Base-by-base conservation (phyloP, 2,329 filamentous ascomycete species). In the Arthrobotrys megalospora region DNA sequence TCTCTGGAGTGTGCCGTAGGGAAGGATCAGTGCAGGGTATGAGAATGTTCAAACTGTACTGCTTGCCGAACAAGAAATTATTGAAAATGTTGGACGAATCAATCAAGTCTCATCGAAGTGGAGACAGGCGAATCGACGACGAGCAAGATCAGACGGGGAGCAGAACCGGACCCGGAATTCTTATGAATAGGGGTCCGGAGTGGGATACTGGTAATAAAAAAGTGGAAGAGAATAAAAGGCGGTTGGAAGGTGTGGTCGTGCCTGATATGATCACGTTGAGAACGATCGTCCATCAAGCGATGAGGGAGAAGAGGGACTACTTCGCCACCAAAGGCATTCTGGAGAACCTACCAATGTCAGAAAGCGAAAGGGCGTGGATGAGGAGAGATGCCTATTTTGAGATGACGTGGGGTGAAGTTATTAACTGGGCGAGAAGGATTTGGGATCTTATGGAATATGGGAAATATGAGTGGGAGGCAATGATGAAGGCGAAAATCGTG, bases 21-120 rank as follows among this genome's bases (percentile, higher is more conserved):
- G 75, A 78, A 50, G 75, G 75, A 8, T 78, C 75, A 0, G 62
- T 78, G 28, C 60, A 72, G 53, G 75, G 75, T 2, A 78, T 78
- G 75, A 53, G 75, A 19, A 78, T 78, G 75, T 78, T 72, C 43
- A 71, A 78, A 24, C 21, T 72, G n/a, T 78, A 78, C 38, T 78
- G 75, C 53, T 38, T 78, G 21, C 62, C 75, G 14, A 43, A 71
- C 14, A 67, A 53, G 16, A n/a, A 63, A 32, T 36, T 78, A 14
- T 32, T 72, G 1, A 72, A 64, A 19, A 41, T 63, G 43, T 7
- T 68, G 36, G 67, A 78, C 32, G 45, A 72, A 21, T 78, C 75
- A 7, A 43, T 67, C 10, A 71, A 78, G 34, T 78, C 75, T 1
- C 75, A 78, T 16, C 67, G 75, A 4, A 78, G 75, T 28, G 75